Base-by-base conservation (phyloP, 257 asterid genomes). In the Coffea canephora region DNA sequence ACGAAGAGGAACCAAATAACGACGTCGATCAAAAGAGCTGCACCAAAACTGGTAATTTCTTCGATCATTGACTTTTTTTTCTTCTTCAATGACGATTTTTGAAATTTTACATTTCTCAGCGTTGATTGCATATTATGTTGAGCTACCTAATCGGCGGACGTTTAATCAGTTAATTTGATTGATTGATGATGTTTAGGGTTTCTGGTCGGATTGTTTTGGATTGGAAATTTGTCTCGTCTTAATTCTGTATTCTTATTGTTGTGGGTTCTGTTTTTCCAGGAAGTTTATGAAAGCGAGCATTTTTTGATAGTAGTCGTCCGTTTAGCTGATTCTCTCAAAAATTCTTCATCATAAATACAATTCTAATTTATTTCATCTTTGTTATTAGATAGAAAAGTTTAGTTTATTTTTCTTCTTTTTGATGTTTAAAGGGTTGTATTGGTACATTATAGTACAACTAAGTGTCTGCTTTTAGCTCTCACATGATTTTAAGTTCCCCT, bases 11-110 rank as follows among this genome's bases (percentile, higher is more conserved):
- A 39, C 9, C 39, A 14, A 25, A 45, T 19, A 67, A 36, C 15
- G 8, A 15, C 59, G 62, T 27, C 79, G 73, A 76, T 76, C 73
- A 64, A 45, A 76, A 45, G 41, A 39, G 73, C 45, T 43, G 43
- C 59, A 50, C 57, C 31, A 6, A n/a, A 18, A 78, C 81, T 54
- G 70, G 81, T 78, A 78, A 69, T 14, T 68, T 78, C 69, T 78
- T 52, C 69, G 41, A 34, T 69, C n/a, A 5, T 55, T 43, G 55
- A 5, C 6, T 52, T 73, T 52, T 3, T n/a, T 34, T 15, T 34
- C 39, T 64, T 64, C 23, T 3, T 71, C 13, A 12, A 49, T 18
- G 34, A 36, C 19, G 16, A 19, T 50, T 8, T 5, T 31, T 4
- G 0, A 46, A 8, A 61, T 59, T 39, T 41, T 14, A 50, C 27